A percentile compares a stretch with the other conserved stretches of the same genome.
phyloP scores from a whole-genome alignment of 495 filamentous ascomycete genomes.

The Hypoxylon lienhwacheense region DNA sequence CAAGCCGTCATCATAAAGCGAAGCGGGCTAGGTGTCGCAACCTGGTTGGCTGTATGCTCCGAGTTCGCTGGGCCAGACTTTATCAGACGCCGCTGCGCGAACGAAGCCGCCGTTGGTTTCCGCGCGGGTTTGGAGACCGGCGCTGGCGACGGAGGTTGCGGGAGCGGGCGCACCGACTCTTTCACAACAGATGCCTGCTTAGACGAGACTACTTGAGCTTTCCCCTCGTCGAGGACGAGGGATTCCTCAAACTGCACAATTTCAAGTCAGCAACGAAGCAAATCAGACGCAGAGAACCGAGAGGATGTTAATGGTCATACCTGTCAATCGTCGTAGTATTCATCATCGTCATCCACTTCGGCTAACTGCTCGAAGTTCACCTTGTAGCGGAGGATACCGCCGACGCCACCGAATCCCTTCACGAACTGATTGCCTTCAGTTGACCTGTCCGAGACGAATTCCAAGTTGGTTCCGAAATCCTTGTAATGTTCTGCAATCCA shows the following conservation, averaged over 20 bases:
- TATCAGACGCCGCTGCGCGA: slow-evolving; percentile 37
- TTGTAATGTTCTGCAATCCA: slow-evolving; percentile 98
- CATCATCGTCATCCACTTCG: slow-evolving; percentile 93
- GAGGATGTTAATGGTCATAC: slow-evolving; percentile 20
- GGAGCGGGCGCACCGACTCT: slow-evolving; percentile 41
- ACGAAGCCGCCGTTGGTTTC: slow-evolving; percentile 38
- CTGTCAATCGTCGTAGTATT: slow-evolving; percentile 88
- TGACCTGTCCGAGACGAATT: slow-evolving; percentile 96
- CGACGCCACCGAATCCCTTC: slow-evolving; percentile 98
- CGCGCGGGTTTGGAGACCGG: slow-evolving; percentile 44
- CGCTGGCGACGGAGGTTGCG: slow-evolving; percentile 45
- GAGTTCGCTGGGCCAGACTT: slow-evolving; percentile 46
- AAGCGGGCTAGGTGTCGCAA: slow-evolving; percentile 59
- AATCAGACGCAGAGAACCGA: too few species aligned
- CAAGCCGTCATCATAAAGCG: slow-evolving; percentile 62
- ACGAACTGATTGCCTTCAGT: slow-evolving; percentile 99
- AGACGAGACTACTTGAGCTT: slow-evolving; percentile 69
- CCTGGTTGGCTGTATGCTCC: slow-evolving; percentile 43
- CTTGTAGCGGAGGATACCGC: slow-evolving; percentile 96
- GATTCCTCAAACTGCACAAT: slow-evolving; percentile 78
- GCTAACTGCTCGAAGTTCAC: slow-evolving; percentile 99
- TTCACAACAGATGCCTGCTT: slow-evolving; percentile 47
- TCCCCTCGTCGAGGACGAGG: slow-evolving; percentile 90
- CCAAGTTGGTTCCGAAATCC: slow-evolving; percentile 93
- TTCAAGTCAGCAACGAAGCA: slow-evolving; percentile 29